These are phyloP conservation scores for Aspergillus sclerotialis DNA, from an alignment of 2,329 filamentous ascomycete genomes.

Conservation along the genomic window DNA sequence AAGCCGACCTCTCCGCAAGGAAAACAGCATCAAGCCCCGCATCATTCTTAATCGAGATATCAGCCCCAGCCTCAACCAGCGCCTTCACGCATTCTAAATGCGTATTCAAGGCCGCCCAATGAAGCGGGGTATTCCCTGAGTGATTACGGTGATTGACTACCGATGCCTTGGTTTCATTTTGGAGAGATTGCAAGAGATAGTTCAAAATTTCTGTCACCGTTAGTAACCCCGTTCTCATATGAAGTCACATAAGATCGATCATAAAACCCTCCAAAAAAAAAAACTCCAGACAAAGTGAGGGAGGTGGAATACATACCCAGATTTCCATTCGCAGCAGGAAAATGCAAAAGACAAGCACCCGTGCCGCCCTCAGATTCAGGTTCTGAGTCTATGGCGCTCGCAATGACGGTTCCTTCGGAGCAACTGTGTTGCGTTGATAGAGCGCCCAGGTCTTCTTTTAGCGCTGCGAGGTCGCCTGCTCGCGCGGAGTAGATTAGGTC, in stretches of 20 bases:
- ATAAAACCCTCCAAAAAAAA: too few relatives aligned
- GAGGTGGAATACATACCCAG: conserved; percentile 48
- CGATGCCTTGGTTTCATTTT: conserved; percentile 14
- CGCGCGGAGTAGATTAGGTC: conserved; percentile 86
- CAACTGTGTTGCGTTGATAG: conserved; percentile 57
- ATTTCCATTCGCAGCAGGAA: conserved; percentile 87
- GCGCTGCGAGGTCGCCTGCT: conserved; percentile 64
- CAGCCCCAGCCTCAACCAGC: conserved; percentile 68
- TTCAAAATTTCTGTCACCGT: conserved; percentile 40
- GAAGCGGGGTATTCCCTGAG: conserved; percentile 82
- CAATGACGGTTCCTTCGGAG: conserved; percentile 57
- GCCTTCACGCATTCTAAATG: conserved; percentile 74
- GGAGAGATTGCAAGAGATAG: conserved; percentile 39
- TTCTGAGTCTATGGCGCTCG: conserved; percentile 63
- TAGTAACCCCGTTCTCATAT: background rate
- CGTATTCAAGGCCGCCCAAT: conserved; percentile 89
- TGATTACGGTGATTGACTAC: conserved; percentile 56
- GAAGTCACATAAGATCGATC: background rate
- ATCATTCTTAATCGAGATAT: conserved; percentile 70
- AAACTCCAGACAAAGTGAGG: too few relatives aligned
- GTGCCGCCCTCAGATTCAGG: conserved; percentile 62
- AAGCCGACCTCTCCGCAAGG: conserved; percentile 63
- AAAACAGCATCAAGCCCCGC: conserved; percentile 77
- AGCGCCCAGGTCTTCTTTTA: conserved; percentile 53
- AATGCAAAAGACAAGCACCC: conserved; percentile 60